These are phyloP conservation scores for Fusarium agapanthi DNA, from an alignment of 2,329 filamentous ascomycete genomes.

Conservation along the genomic window DNA sequence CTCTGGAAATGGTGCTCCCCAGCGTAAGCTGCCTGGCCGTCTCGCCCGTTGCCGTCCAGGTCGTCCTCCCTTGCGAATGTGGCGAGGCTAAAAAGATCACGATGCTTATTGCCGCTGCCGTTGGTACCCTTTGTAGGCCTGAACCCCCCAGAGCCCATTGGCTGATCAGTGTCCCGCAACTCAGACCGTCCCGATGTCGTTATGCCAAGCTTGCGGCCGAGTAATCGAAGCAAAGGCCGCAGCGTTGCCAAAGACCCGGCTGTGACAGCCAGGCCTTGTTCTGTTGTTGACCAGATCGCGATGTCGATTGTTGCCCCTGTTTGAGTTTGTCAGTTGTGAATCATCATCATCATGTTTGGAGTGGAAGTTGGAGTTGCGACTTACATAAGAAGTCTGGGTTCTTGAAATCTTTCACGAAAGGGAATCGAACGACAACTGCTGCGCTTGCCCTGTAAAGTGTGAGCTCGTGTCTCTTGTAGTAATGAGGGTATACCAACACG, in stretches of 20 bases:
- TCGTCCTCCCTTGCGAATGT: constrained; percentile 42
- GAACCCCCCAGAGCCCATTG: constrained; percentile 7
- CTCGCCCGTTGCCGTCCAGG: constrained; percentile 26
- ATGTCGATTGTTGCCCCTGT: constrained; percentile 52
- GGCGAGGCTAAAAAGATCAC: constrained; percentile 41
- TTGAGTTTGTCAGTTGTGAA: not conserved
- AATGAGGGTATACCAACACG: constrained; percentile 45
- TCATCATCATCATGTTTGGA: not conserved
- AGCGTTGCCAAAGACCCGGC: constrained; percentile 59
- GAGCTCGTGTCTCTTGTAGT: constrained; percentile 1
- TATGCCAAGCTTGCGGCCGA: constrained; percentile 47
- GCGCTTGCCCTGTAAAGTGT: constrained; percentile 51
- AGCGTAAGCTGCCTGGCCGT: constrained; percentile 29
- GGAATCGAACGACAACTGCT: constrained; percentile 53
- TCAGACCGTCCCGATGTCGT: constrained; percentile 32
- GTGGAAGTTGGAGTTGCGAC: constrained; percentile 13
- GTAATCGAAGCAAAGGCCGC: constrained; percentile 52
- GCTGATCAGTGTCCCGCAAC: constrained; percentile 27
- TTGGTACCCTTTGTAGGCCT: constrained; percentile 14
- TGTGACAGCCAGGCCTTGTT: constrained; percentile 58
- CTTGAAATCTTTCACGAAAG: constrained; percentile 50
- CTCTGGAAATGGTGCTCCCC: constrained; percentile 26
- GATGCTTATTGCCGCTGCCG: constrained; percentile 15
- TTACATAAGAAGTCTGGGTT: constrained; percentile 56
- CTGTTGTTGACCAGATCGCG: constrained; percentile 59